Conservation (phyloP, 345 rosid genomes). For the Brassica juncea region DNA sequence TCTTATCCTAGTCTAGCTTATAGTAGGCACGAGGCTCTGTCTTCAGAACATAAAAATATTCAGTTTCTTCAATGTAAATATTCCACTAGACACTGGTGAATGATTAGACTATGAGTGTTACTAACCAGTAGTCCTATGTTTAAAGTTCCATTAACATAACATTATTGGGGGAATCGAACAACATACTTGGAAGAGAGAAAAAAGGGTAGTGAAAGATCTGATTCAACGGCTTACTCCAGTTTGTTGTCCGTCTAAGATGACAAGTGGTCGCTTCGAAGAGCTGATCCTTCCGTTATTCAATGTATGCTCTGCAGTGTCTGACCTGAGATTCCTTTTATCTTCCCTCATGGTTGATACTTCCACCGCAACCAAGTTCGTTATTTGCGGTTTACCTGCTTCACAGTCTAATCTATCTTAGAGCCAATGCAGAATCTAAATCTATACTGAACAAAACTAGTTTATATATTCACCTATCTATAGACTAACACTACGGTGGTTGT, state of each 20-base stretch:
- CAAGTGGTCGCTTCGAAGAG: not conserved
- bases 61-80: not conserved
- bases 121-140: not conserved
- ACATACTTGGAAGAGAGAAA: constrained; percentile 21
- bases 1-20: not conserved
- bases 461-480: not conserved
- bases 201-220: constrained; percentile 4
- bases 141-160: not conserved
- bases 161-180: not conserved
- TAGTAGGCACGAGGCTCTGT: not conserved
- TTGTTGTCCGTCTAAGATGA: constrained; percentile 15
- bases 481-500: not conserved
- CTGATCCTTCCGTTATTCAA: constrained; percentile 3
- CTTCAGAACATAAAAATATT: not conserved
- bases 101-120: not conserved
- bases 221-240: constrained; percentile 11
- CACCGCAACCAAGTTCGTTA: constrained; percentile 20
- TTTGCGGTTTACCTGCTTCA: constrained; percentile 28
- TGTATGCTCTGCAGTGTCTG: constrained; percentile 5
- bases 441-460: not conserved
- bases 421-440: not conserved
- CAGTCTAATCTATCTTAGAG: not conserved
- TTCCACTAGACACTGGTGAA: not conserved
- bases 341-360: constrained; percentile 23
- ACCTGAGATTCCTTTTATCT: constrained; percentile 10